Conservation (phyloP, 345 rosid genomes). For the sweet orange (Citrus sinensis) region DVS_A1.0 CM039167.1:18412501-18413000, state of each 20-base stretch:
- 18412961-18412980: not conserved
- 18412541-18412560: too few species aligned
- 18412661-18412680: too few species aligned
- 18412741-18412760: not conserved
- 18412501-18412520: too few species aligned
- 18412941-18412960: not conserved
- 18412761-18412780: not conserved
- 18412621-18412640: too few species aligned
- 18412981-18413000: not conserved
- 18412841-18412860: not conserved
- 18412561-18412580: too few species aligned
- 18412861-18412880: not conserved
- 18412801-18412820: not conserved
- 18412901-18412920: too few species aligned
- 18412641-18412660: too few species aligned
- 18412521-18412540: too few species aligned
- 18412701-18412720: not conserved
- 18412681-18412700: not conserved
- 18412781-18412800: not conserved
- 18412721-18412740: not conserved
- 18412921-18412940: not conserved
- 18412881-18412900: not conserved
- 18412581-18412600: too few species aligned
- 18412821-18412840: not conserved
- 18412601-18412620: too few species aligned